A percentile compares a stretch with the other conserved stretches of the same genome.
Conservation (phyloP, 179 eudicot genomes). For the Dionaea muscipula region DNA sequence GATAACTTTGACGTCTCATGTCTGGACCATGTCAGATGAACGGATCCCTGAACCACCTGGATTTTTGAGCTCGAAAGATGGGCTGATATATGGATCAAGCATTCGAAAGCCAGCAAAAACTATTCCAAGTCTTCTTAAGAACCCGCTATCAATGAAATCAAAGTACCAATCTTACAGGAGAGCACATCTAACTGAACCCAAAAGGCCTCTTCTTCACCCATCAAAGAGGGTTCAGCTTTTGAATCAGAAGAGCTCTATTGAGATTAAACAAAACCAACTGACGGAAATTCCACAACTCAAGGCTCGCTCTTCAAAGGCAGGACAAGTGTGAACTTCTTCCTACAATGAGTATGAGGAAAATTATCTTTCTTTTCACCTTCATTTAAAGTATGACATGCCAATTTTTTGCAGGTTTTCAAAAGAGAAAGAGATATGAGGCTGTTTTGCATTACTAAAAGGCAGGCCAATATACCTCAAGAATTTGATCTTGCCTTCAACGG, state of each 20-base stretch:
- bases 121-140: no score
- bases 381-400: background rate
- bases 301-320: constrained; percentile 89
- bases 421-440: constrained; percentile 82
- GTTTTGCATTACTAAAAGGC: constrained; percentile 57
- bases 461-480: constrained; percentile 69
- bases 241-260: constrained; percentile 55
- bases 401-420: constrained; percentile 60
- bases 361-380: background rate
- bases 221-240: constrained; percentile 80
- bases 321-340: background rate
- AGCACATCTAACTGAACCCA: constrained; percentile 64
- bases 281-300: constrained; percentile 73
- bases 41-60: no score
- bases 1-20: no score
- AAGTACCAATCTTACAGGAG: no score
- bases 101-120: no score
- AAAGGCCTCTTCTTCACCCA: constrained; percentile 77
- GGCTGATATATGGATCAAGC: no score
- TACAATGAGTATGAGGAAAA: background rate
- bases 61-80: no score
- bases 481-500: constrained; percentile 75
- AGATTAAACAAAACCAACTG: constrained; percentile 67
- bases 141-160: no score
- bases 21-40: no score